Base-by-base conservation (phyloP, 306 rosid genomes). In the Dryas alaskensis region DNA sequence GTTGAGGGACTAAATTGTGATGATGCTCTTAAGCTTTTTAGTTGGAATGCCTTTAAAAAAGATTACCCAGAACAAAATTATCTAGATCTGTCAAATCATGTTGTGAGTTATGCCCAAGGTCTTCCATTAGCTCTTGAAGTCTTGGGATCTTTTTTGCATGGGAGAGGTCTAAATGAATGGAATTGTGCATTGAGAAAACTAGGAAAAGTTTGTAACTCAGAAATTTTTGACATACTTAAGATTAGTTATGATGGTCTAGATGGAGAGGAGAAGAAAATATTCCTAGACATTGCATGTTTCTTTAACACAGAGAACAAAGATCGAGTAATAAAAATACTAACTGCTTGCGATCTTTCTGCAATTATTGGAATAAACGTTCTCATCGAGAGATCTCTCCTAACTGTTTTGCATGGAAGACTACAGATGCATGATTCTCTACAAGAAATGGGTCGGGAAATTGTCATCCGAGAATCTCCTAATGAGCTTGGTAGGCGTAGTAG, bases 261-360 rank as follows among this genome's bases (percentile, higher is more conserved):
- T 1, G 3, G 14, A 0, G 0, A 9, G 1, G 76, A 73, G 7
- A 22, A 48, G 60, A 10, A 60, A 1, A 60, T 73, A 10, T 73
- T 73, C 47, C 76, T 73, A 4, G 76, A 76, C 27, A 48, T 76
- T 67, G 69, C 80, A 37, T 76, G 80, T 39, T 76, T 68, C 45
- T 76, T 76, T 40, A 59, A 59, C 40, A 42, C 43, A 19, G n/a
- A 59, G 53, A 44, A 65, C 5, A 68, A 76, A 52, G 17, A 47
- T 39, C 69, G 12, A 39, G 80, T 54, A 47, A 68, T 12, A 11
- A 61, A 67, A 59, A 4, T 68, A 37, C 27, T 76, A 2, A 14
- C 11, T 11, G 45, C 53, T 45, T 76, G 70, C 11, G 53, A 47
- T n/a, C 10, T 76, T 67, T 31, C n/a, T 67, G 79, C 73, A 25